Evolutionary conservation across 2,329 filamentous ascomycete genomes (phyloP), one percentile per base, ranked within the genome.

Genomic region (Plectosphaerella plurivora): DNA sequence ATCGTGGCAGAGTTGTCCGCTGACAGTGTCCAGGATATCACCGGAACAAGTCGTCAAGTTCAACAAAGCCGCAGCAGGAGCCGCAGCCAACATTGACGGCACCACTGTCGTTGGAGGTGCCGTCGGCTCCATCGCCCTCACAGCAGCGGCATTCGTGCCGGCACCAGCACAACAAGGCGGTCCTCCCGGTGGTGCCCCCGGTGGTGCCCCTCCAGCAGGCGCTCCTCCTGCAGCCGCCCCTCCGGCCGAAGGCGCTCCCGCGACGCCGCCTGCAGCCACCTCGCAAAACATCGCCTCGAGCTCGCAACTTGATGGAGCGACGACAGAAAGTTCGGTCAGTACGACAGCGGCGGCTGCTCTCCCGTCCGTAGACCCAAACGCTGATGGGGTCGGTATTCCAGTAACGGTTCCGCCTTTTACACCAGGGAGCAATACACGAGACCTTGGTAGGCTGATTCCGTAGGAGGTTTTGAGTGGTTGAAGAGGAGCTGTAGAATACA

Each of bases 1-100:
- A 9, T 33, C 28, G 28, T 33, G 18, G 4, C 18, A 20, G 18
- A 18, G n/a, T 16, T 12, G 16, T 18, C 12, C 11, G 24, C 60
- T 62, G 36, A 60, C 5, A 5, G 9, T 12, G 12, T 18, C 11
- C 25, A 64, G 63, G 3, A 57, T 54, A 10, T 60, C 58, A 20
- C 58, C 61, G 10, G 55, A 62, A n/a, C 64, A 67, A 22, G 59
- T 67, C 28, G 55, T 67, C 14, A 54, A 64, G 41, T 65, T 65
- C 45, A 58, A 58, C 42, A 65, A 63, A 16, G 41, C 57, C 2
- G 55, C 65, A 1, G 51, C 55, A 2, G 53, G 56, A 4, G 57
- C 63, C 1, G 51, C 50, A 5, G 52, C 53, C 1, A 67, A 60
- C 36, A 60, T 61, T 4, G 65, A 67, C 28, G 65, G 63, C 3